Evolutionary conservation across 176 grass and related monocot genomes (phyloP).

Genomic region (Juncus inflexus): DNA sequence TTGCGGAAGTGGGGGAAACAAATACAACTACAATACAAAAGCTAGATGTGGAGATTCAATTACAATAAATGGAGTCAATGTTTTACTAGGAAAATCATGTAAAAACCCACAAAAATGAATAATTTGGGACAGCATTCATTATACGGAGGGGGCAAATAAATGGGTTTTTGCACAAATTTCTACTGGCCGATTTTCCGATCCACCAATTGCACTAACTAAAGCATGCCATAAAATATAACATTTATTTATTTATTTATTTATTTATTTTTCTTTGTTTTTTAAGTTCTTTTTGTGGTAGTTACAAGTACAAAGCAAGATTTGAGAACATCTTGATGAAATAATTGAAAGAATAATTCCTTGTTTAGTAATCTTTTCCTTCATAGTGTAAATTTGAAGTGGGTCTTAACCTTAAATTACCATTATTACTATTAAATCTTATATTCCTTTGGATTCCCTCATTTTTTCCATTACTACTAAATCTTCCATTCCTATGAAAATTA

Average conservation of each 20-base stretch:
- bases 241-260: constrained; percentile 8
- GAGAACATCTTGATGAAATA: background rate
- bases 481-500: background rate
- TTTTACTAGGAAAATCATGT: constrained; percentile 56
- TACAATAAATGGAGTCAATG: constrained; percentile 45
- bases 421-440: background rate
- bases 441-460: too few relatives aligned
- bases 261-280: too few relatives aligned
- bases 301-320: too few relatives aligned
- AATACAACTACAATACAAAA: constrained; percentile 55
- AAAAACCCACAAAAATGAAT: constrained; percentile 49
- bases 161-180: constrained; percentile 50
- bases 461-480: background rate
- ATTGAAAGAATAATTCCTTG: background rate
- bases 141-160: constrained; percentile 71
- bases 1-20: constrained; percentile 59
- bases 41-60: constrained; percentile 49
- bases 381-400: background rate
- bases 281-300: constrained; percentile 38
- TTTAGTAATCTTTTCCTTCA: constrained; percentile 3
- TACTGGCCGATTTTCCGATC: constrained; percentile 16
- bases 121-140: constrained; percentile 86
- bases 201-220: background rate
- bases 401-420: constrained; percentile 9
- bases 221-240: constrained; percentile 10